Evolutionary conservation across 2,329 filamentous ascomycete species (phyloP).

Genomic region (Fusarium pseudocircinatum): DNA sequence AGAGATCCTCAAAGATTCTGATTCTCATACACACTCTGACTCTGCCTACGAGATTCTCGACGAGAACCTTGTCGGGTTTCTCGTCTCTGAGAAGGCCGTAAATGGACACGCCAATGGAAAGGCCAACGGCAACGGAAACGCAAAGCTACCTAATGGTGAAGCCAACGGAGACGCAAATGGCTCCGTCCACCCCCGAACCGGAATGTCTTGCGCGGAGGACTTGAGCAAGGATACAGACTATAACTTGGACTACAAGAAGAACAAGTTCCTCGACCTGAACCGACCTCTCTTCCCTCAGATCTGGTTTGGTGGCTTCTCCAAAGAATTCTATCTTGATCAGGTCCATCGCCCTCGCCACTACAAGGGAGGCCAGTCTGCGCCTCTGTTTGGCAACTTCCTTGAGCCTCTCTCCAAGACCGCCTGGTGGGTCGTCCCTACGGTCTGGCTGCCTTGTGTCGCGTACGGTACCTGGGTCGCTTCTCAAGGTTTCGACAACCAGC

Average conservation of each 20-base stretch:
- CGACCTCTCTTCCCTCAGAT: constrained; percentile 87
- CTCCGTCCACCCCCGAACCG: constrained; percentile 71
- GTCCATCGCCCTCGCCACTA: constrained; percentile 96
- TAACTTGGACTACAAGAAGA: constrained; percentile 78
- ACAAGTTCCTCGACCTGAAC: constrained; percentile 94
- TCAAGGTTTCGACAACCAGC: constrained; percentile 63
- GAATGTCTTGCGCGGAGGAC: constrained; percentile 90
- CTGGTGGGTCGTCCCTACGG: constrained; percentile 86
- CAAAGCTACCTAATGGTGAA: constrained; percentile 45
- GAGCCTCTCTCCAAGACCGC: constrained; percentile 95
- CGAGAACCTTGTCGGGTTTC: constrained; percentile 84
- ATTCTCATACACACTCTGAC: constrained; percentile 88
- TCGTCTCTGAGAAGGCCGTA: constrained; percentile 67
- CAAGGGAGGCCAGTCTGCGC: constrained; percentile 90
- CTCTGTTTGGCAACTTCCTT: constrained; percentile 97
- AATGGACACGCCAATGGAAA: constrained; percentile 46
- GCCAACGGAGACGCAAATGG: constrained; percentile 47
- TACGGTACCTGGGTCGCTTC: constrained; percentile 77
- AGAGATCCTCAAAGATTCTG: constrained; percentile 81
- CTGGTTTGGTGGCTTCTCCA: constrained; percentile 87
- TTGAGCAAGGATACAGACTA: constrained; percentile 86
- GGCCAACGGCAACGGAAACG: constrained; percentile 38
- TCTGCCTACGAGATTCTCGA: constrained; percentile 96
- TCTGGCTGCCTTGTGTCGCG: constrained; percentile 84
- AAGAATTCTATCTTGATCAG: constrained; percentile 97